Evolutionary conservation across 129 eudicot species (phyloP), one percentile per base, ranked within the genome.

Genomic region (Solidago caesia): DNA sequence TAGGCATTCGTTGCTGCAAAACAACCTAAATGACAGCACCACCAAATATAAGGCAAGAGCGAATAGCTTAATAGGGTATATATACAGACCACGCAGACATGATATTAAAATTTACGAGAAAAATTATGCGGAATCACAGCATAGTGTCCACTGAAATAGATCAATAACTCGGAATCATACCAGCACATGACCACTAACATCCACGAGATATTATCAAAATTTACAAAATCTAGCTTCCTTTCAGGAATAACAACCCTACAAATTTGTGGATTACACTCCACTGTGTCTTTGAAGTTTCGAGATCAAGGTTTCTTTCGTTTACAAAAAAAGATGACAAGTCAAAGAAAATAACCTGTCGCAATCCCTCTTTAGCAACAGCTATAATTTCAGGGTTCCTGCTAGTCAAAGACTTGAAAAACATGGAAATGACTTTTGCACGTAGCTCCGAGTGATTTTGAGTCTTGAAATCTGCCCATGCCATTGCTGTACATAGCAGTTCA

Each of bases 381-480:
- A 90, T 96, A 62, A 95, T 91, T 85, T 95, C 99, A 2, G 94
- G 83, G 0, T 88, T 91, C 79, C 96, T 89, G 84, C 97, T 88
- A 4, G 99, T 95, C 81, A 95, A 81, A 10, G 97, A 91, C 82
- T 95, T 95, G 57, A 95, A 95, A 75, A 95, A 95, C 97, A 95
- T 95, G 52, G 99, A 88, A 63, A 89, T 95, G 64, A 95, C 81
- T 82, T 95, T 95, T 52, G 97, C 81, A 44, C 99, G 94, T 78
- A 95, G 62, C 70, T 95, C 99, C 0, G 94, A 81, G 82, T 91
- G 94, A 84, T 95, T 95, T 77, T 83, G 92, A 43, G 96, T 95
- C 81, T 95, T 95, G 42, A 95, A 91, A 83, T 95, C 99, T 60
- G 93, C 85, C 99, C 99, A 95, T 12, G 99, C 94, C 99, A 95